Evolutionary conservation across 768 basidiomycete species (phyloP).

Genomic region (Tricholoma sp.): DNA sequence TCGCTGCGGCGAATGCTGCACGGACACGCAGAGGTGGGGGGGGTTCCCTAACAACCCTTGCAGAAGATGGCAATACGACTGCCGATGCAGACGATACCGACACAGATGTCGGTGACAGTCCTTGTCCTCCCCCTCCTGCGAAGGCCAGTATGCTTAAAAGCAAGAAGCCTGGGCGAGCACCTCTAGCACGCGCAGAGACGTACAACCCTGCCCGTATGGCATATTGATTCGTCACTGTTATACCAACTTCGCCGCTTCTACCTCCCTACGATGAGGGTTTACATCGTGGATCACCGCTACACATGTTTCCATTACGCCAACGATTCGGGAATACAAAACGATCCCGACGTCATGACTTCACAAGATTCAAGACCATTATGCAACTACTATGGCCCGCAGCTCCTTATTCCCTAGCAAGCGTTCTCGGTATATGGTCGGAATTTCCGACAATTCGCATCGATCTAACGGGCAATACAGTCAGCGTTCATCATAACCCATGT

Average conservation of each 20-base stretch:
- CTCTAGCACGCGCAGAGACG: conserved; percentile 61
- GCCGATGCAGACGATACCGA: conserved; percentile 70
- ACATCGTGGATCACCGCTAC: conserved; percentile 3
- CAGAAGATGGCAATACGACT: conserved; percentile 59
- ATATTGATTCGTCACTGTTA: conserved; percentile 23
- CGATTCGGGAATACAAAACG: conserved; percentile 9
- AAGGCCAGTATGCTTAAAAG: conserved; percentile 51
- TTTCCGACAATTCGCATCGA: conserved; percentile 1
- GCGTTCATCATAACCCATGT: conserved; percentile 3
- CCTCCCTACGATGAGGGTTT: background rate
- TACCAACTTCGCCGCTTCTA: background rate
- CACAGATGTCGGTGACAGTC: conserved; percentile 77
- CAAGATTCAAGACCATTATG: conserved; percentile 12
- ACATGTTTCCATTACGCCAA: conserved; percentile 1
- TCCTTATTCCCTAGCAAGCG: conserved; percentile 11
- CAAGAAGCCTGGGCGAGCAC: conserved; percentile 48
- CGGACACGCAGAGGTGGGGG: conserved; percentile 53
- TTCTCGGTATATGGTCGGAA: background rate
- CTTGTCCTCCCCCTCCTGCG: conserved; percentile 70
- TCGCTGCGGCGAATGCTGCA: conserved; percentile 66
- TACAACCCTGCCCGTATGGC: conserved; percentile 59
- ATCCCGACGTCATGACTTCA: conserved; percentile 11
- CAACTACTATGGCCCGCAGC: conserved; percentile 15
- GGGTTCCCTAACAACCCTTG: conserved; percentile 51
- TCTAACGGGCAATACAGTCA: conserved; percentile 5